A percentile compares a stretch with the other conserved stretches of the same genome.
Conservation (phyloP, 192 early-diverging fungal species). For the Chytriomyces sp. region DNA sequence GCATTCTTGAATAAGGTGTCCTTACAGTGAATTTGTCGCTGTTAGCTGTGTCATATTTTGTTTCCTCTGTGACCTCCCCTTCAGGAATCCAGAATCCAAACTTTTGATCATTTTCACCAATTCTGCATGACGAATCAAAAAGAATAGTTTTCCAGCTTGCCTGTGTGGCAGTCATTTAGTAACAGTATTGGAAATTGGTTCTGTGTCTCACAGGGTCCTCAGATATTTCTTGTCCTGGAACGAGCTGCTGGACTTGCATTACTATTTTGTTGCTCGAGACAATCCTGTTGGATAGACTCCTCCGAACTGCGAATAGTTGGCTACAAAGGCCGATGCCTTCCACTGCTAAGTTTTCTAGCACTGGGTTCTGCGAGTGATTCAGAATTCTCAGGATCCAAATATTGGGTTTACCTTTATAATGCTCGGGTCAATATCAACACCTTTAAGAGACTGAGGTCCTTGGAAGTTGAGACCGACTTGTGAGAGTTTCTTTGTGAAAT, state of each 20-base stretch:
- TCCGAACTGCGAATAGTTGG: conserved; percentile 22
- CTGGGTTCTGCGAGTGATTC: conserved; percentile 40
- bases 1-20: no score
- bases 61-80: conserved; percentile 38
- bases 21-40: conserved; percentile 30
- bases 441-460: conserved; percentile 45
- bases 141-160: conserved; percentile 27
- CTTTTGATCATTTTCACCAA: conserved; percentile 30
- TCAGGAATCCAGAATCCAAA: conserved; percentile 35
- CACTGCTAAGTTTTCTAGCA: conserved; percentile 40
- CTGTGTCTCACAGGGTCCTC: conserved; percentile 18
- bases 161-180: no score
- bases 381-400: background rate
- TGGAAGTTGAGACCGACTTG: conserved; percentile 49
- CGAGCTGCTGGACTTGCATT: conserved; percentile 32
- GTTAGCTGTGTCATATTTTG: conserved; percentile 33
- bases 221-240: background rate
- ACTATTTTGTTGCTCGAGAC: conserved; percentile 42
- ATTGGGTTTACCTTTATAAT: conserved; percentile 46
- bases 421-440: conserved; percentile 47
- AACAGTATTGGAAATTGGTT: no score
- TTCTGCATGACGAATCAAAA: conserved; percentile 27
- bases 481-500: conserved; percentile 39
- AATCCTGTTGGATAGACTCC: conserved; percentile 38
- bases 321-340: conserved; percentile 45